Conservation (phyloP, 345 rosid genomes). For the Acer campestre region DNA sequence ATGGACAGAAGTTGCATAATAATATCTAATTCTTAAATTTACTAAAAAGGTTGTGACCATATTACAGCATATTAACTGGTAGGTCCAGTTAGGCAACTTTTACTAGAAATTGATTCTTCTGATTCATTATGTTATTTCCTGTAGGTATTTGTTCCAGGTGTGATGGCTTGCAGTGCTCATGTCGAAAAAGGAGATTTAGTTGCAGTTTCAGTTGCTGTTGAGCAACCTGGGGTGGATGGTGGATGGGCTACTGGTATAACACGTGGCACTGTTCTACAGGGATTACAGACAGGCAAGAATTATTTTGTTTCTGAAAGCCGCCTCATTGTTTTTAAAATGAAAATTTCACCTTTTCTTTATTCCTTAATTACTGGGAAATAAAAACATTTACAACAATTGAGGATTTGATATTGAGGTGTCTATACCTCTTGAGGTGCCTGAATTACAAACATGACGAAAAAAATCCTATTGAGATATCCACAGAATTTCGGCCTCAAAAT, state of each 20-base stretch:
- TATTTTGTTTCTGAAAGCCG: conserved; percentile 3
- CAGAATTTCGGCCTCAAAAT: neutral
- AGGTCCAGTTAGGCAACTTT: conserved; percentile 1
- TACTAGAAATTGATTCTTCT: conserved; percentile 4
- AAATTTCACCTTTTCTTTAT: conserved; percentile 4
- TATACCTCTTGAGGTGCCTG: neutral
- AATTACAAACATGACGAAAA: neutral
- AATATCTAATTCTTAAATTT: neutral
- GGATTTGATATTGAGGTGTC: neutral
- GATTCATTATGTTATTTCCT: conserved; percentile 27
- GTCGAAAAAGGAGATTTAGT: conserved; percentile 92
- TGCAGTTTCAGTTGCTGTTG: conserved; percentile 94
- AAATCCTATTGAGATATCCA: neutral
- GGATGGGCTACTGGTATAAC: conserved; percentile 82
- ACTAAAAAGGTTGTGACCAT: neutral
- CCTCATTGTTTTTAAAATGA: neutral
- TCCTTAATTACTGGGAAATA: neutral
- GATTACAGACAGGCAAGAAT: conserved; percentile 66
- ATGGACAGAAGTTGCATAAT: neutral
- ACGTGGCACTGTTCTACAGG: conserved; percentile 91
- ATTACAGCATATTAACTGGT: neutral
- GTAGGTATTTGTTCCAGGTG: conserved; percentile 97
- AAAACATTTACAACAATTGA: neutral
- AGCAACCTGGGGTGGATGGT: conserved; percentile 69
- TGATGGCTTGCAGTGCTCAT: conserved; percentile 93